A percentile compares a stretch with the other conserved stretches of the same genome.
Evolutionary conservation across 495 filamentous ascomycete species (phyloP).

Genomic region (Trichoderma parareesei): DNA sequence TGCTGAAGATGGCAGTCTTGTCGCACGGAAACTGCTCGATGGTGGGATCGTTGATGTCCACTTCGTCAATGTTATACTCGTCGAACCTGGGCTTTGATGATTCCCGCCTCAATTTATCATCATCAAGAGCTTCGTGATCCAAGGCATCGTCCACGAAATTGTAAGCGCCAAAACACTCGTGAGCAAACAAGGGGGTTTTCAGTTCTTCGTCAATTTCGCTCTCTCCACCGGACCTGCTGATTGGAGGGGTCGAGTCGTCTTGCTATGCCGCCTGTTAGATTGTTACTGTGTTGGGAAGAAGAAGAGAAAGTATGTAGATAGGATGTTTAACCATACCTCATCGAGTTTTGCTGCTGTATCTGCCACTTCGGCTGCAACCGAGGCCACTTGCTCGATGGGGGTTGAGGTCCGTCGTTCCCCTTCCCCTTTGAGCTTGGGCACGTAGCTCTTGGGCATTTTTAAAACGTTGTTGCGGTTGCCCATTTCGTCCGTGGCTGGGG

Average conservation of each 20-base stretch:
- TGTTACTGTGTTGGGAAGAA: background rate
- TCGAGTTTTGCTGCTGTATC: conserved; percentile 26
- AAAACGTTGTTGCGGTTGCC: conserved; percentile 56
- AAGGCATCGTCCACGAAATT: conserved; percentile 15
- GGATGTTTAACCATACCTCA: background rate
- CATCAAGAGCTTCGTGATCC: conserved; percentile 17
- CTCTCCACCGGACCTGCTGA: conserved; percentile 1
- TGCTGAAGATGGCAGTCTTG: conserved; percentile 37
- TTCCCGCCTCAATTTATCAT: conserved; percentile 12
- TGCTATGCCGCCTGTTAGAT: background rate
- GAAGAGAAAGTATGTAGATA: background rate
- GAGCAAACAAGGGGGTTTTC: conserved; percentile 16
- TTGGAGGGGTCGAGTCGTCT: background rate
- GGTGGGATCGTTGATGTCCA: conserved; percentile 42
- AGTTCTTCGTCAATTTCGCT: conserved; percentile 15
- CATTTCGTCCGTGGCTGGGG: conserved; percentile 40
- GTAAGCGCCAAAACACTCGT: conserved; percentile 14
- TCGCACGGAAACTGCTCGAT: conserved; percentile 44
- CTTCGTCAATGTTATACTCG: conserved; percentile 17
- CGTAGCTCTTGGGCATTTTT: conserved; percentile 25
- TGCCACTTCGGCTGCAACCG: conserved; percentile 12
- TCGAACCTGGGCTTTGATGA: conserved; percentile 10
- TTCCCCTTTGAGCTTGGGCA: conserved; percentile 22
- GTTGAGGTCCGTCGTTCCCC: conserved; percentile 19
- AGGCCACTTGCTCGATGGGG: conserved; percentile 15